Evolutionary conservation across 306 rosid genomes (phyloP).

Genomic region (Begonia peltatifolia): DNA sequence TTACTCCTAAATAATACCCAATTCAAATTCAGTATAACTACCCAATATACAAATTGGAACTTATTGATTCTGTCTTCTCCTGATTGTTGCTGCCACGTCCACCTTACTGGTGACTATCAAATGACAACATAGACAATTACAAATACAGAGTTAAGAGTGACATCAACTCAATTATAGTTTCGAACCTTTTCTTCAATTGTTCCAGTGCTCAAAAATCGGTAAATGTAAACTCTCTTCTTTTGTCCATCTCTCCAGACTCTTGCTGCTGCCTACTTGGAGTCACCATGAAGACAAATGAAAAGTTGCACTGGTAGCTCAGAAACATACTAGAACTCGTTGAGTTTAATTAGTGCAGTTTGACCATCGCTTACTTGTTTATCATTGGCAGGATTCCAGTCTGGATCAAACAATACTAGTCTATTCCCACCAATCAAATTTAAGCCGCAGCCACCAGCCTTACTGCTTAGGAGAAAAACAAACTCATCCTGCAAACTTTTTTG

Average conservation of each 20-base stretch:
- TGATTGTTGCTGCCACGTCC: too few relatives aligned
- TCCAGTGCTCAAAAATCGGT: conserved; percentile 84
- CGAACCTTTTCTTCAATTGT: conserved; percentile 92
- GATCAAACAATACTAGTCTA: conserved; percentile 88
- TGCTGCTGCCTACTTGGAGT: conserved; percentile 72
- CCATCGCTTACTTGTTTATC: conserved; percentile 68
- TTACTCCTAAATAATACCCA: too few relatives aligned
- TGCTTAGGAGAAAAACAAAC: conserved; percentile 87
- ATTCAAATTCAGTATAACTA: too few relatives aligned
- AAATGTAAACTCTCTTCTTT: conserved; percentile 89
- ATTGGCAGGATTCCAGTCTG: conserved; percentile 98
- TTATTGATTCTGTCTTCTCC: too few relatives aligned
- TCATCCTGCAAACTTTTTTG: conserved; percentile 47
- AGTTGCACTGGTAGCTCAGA: conserved; percentile 2
- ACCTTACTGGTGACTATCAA: too few relatives aligned
- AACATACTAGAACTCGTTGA: conserved; percentile 3
- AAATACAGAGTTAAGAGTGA: background rate
- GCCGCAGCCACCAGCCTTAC: conserved; percentile 99
- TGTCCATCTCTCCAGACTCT: conserved; percentile 99
- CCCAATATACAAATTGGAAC: too few relatives aligned
- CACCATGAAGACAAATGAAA: conserved; percentile 14
- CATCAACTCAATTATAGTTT: background rate
- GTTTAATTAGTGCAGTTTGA: background rate
- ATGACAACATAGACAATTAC: too few relatives aligned
- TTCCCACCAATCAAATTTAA: conserved; percentile 96